Evolutionary conservation across 2,329 filamentous ascomycete species (phyloP).

Genomic region (Fusarium sp.): DNA sequence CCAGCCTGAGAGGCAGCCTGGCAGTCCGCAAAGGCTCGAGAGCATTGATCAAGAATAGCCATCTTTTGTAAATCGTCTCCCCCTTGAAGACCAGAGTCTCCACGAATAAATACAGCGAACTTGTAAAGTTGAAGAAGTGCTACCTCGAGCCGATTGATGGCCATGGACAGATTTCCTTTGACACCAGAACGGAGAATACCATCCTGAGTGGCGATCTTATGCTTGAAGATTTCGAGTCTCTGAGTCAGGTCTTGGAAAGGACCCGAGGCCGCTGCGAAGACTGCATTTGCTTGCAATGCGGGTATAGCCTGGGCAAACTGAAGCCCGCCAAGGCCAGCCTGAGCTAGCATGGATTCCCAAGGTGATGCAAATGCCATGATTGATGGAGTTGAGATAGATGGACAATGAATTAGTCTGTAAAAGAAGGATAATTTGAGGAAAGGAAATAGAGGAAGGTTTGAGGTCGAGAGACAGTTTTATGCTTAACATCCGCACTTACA

Average conservation of each 20-base stretch:
- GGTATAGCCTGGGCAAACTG: background rate
- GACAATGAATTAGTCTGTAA: background rate
- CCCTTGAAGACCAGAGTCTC: background rate
- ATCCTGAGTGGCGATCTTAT: background rate
- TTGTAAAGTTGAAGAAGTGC: background rate
- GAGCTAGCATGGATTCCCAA: background rate
- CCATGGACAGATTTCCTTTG: background rate
- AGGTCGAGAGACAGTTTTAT: background rate
- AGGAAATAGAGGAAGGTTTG: too few species aligned
- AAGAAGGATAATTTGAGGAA: background rate
- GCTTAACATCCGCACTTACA: background rate
- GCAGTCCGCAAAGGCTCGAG: background rate
- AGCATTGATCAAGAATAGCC: background rate
- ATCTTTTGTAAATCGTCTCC: background rate
- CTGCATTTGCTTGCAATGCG: background rate
- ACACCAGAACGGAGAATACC: background rate
- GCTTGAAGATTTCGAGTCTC: background rate
- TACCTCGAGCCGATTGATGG: background rate
- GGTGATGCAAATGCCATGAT: background rate
- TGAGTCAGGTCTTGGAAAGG: background rate
- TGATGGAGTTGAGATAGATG: background rate
- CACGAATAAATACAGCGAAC: background rate
- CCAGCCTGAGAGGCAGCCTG: background rate
- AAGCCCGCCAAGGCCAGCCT: background rate
- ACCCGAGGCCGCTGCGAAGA: background rate